Conservation (phyloP, 2,329 filamentous ascomycete genomes). For the Apiospora phragmitis region DNA sequence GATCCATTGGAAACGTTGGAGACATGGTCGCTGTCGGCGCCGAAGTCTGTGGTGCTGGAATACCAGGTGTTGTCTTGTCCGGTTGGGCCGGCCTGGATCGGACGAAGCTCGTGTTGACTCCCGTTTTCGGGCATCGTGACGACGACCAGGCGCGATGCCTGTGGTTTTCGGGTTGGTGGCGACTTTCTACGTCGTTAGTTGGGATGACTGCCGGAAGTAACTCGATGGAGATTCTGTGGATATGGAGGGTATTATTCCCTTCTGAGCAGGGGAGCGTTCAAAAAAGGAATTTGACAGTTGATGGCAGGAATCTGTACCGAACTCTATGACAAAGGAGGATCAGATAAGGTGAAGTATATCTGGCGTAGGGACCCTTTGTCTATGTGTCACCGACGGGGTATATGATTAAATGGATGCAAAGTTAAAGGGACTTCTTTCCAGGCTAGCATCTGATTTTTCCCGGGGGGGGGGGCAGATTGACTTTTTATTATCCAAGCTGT, state of each 20-base stretch:
- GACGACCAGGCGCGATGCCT: neutral
- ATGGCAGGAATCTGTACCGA: neutral
- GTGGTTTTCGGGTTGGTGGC: neutral
- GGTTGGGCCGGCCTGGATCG: neutral
- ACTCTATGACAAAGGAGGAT: neutral
- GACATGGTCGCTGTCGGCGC: neutral
- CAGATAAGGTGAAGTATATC: constrained; percentile 1
- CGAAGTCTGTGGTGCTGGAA: neutral
- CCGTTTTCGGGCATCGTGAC: neutral
- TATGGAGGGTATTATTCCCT: neutral
- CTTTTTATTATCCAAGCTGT: neutral
- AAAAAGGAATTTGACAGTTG: neutral
- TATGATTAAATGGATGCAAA: neutral
- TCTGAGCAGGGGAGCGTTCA: neutral
- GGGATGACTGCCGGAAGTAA: neutral
- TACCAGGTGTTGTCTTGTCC: neutral
- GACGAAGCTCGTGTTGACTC: neutral
- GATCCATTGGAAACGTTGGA: neutral
- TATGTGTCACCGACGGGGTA: neutral
- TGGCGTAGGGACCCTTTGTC: neutral
- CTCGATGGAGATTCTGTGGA: neutral
- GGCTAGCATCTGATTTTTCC: neutral
- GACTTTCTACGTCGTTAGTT: neutral
- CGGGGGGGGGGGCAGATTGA: neutral
- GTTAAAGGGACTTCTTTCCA: neutral